Evolutionary conservation across 2,329 filamentous ascomycete species (phyloP).

Genomic region (Fusarium palustre): DNA sequence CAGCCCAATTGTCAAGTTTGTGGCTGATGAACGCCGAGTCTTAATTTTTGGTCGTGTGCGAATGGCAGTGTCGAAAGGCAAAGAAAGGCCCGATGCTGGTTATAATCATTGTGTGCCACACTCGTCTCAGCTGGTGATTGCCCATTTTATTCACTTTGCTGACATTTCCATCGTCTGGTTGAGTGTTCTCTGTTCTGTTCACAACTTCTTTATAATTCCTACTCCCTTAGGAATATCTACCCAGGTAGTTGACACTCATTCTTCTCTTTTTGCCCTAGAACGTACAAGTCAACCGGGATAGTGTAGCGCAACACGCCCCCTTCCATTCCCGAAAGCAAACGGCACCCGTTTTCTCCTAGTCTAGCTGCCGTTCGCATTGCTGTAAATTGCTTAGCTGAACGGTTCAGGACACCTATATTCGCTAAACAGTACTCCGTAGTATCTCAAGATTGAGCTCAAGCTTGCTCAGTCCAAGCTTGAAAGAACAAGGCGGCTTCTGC

Average conservation of each 20-base stretch:
- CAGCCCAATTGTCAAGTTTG: slow-evolving; percentile 12
- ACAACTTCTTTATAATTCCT: neutral
- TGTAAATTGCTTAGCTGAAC: slow-evolving; percentile 12
- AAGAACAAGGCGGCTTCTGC: neutral
- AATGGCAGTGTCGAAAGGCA: slow-evolving; percentile 1
- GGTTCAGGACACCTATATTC: neutral
- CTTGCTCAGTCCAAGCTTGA: neutral
- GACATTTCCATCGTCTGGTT: neutral
- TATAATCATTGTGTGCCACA: slow-evolving; percentile 16
- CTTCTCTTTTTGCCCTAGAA: neutral
- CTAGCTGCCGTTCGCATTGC: slow-evolving; percentile 20
- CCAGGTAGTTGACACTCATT: slow-evolving; percentile 3
- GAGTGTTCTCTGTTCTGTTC: neutral
- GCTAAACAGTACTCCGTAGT: too few relatives aligned
- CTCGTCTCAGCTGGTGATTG: slow-evolving; percentile 1
- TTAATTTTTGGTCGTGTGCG: slow-evolving; percentile 19
- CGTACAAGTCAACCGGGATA: slow-evolving; percentile 17
- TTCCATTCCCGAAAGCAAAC: slow-evolving; percentile 27
- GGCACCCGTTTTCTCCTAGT: slow-evolving; percentile 18
- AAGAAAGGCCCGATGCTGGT: slow-evolving; percentile 26
- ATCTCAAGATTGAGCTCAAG: neutral
- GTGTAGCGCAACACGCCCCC: slow-evolving; percentile 29
- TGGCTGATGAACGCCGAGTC: slow-evolving; percentile 13
- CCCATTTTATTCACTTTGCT: neutral
- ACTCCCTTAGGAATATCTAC: neutral